These are phyloP conservation scores for Diospyros lotus DNA, from an alignment of 148 eudicot genomes.

Conservation along the genomic window DNA sequence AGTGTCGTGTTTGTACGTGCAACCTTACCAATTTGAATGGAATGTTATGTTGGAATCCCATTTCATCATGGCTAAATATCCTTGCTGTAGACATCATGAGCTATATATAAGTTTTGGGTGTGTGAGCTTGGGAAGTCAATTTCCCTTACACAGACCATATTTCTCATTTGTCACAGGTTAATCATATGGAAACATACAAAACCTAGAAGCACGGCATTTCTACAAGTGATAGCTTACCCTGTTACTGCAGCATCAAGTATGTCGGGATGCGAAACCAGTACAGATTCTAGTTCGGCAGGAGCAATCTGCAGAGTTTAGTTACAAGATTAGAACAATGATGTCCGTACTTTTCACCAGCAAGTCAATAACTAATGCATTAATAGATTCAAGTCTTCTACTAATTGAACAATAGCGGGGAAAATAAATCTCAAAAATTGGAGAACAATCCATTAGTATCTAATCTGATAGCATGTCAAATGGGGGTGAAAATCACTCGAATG, in stretches of 20 bases:
- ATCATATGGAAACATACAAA: neutral
- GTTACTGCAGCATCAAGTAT: slow-evolving; percentile 78
- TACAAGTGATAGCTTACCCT: slow-evolving; percentile 39
- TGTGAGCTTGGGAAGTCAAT: neutral
- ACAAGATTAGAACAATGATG: neutral
- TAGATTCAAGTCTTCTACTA: neutral
- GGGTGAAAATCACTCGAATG: neutral
- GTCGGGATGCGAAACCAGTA: slow-evolving; percentile 72
- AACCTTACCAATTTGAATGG: neutral
- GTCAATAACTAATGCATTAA: neutral
- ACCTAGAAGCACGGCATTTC: neutral
- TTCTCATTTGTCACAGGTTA: no score
- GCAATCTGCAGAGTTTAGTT: slow-evolving; percentile 56
- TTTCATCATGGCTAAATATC: neutral
- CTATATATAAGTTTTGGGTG: neutral
- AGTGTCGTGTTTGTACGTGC: no score
- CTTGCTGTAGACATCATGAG: no score
- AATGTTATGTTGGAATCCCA: neutral
- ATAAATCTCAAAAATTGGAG: neutral
- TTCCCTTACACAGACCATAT: no score
- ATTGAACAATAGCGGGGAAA: neutral
- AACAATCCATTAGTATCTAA: neutral
- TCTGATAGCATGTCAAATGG: neutral
- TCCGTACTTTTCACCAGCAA: neutral
- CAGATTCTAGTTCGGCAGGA: slow-evolving; percentile 85